Conservation (phyloP, 2,329 filamentous ascomycete species). For the Ceratocystis variospora region DNA sequence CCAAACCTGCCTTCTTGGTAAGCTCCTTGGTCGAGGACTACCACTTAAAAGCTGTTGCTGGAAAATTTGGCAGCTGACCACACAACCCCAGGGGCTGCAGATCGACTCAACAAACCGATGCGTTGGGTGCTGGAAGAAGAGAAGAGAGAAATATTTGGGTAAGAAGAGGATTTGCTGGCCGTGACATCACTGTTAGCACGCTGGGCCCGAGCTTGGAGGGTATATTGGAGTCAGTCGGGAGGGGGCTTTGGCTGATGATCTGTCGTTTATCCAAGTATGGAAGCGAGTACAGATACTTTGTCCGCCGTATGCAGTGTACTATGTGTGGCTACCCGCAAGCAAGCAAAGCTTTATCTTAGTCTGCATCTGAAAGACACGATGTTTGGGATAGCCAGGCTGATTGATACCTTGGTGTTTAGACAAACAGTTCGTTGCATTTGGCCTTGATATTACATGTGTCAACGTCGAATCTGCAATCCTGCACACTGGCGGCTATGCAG, state of each 20-base stretch:
- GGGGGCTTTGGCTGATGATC: background rate
- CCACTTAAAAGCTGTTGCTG: background rate
- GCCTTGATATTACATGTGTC: background rate
- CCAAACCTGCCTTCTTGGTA: background rate
- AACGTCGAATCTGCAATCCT: constrained; percentile 5
- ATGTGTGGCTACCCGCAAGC: background rate
- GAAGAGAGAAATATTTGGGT: background rate
- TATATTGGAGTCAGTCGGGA: background rate
- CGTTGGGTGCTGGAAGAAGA: background rate
- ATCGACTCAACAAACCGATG: background rate
- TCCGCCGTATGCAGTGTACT: background rate
- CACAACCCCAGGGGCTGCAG: background rate
- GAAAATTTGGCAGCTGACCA: constrained; percentile 2
- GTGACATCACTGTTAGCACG: background rate
- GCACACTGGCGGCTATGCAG: background rate
- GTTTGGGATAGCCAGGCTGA: background rate
- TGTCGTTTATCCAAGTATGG: background rate
- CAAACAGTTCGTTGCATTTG: background rate
- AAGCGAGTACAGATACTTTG: background rate
- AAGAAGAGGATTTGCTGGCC: background rate
- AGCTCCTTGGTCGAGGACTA: background rate
- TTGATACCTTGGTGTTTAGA: too few species aligned
- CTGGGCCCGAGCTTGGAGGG: background rate
- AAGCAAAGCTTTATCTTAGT: background rate
- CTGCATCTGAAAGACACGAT: background rate